Evolutionary conservation across 345 rosid species (phyloP).

Genomic region (Geranium brycei): DNA sequence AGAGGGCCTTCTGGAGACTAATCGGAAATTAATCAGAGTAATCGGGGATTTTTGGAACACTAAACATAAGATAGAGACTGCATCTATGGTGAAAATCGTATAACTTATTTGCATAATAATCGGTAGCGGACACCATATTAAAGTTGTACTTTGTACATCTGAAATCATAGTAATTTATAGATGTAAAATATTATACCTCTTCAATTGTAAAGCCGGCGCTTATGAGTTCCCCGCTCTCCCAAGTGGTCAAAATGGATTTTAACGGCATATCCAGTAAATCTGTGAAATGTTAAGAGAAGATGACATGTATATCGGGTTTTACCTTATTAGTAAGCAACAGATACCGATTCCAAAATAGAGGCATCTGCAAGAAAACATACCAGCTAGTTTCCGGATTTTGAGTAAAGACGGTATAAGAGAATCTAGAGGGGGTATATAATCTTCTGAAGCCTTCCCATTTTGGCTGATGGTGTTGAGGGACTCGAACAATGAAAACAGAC

Average conservation of each 20-base stretch:
- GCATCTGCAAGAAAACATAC: constrained; percentile 23
- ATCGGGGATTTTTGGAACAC: too few relatives aligned
- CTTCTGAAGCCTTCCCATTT: constrained; percentile 29
- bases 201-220: constrained; percentile 49
- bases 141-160: too few relatives aligned
- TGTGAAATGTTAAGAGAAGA: constrained; percentile 18
- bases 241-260: constrained; percentile 58
- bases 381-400: constrained; percentile 80
- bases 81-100: too few relatives aligned
- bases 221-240: constrained; percentile 78
- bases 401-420: constrained; percentile 61
- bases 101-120: too few relatives aligned
- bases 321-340: neutral
- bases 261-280: constrained; percentile 88
- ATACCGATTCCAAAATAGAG: constrained; percentile 2
- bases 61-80: too few relatives aligned
- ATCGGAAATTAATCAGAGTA: too few relatives aligned
- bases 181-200: constrained; percentile 42
- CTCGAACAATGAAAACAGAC: constrained; percentile 44
- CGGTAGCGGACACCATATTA: too few relatives aligned
- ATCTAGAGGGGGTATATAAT: constrained; percentile 26
- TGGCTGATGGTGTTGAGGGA: constrained; percentile 32
- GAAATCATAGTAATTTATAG: too few relatives aligned
- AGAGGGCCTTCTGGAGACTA: too few relatives aligned
- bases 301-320: neutral